Base-by-base conservation (phyloP, 768 basidiomycete genomes). In the Hemileccinum rubropunctum region DNA sequence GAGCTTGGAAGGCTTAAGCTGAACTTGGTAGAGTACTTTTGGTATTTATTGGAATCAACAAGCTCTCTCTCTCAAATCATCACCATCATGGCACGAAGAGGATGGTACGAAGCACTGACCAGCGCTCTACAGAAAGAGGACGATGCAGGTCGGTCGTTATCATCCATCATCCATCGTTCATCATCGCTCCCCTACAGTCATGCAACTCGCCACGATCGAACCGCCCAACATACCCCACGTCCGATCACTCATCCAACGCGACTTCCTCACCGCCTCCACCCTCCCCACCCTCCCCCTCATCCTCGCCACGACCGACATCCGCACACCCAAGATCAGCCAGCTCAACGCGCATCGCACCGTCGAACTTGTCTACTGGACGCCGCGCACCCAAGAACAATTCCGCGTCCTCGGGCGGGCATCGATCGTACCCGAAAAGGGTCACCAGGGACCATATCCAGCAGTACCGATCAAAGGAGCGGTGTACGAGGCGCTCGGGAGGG, bases 351-450 rank as follows among this genome's bases (percentile, higher is more conserved):
- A 72, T 37, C 28, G 6, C 4, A 7, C 40, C 14, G 77, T 84
- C 52, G 85, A 92, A 63, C 56, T 85, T 37, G 79, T 75, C 11
- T 92, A 86, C 83, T 94, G 89, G 88, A 77, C 84, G 45, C 73
- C 78, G 27, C 76, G 78, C 18, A 76, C 80, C 0, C 65, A 76
- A 45, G 83, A 88, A 61, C 91, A 95, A 59, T 91, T 84, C 62
- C 83, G 92, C 41, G 69, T 95, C 59, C 52, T 71, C 0, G 90
- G 84, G 1, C 65, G 64, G 13, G 80, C 78, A 18, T 74, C 72
- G 61, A 54, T 90, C 51, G 71, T 90, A 18, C 80, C 86, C 1
- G 58, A 73, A 0, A 76, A 79, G 0, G 53, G 60, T 6, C 73
- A 78, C 56, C n/a, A 45, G 37, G 62, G 59, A 12, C 11, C 53